Evolutionary conservation across 2,329 filamentous ascomycete species (phyloP).

Genomic region (Dissoconium aciculare): DNA sequence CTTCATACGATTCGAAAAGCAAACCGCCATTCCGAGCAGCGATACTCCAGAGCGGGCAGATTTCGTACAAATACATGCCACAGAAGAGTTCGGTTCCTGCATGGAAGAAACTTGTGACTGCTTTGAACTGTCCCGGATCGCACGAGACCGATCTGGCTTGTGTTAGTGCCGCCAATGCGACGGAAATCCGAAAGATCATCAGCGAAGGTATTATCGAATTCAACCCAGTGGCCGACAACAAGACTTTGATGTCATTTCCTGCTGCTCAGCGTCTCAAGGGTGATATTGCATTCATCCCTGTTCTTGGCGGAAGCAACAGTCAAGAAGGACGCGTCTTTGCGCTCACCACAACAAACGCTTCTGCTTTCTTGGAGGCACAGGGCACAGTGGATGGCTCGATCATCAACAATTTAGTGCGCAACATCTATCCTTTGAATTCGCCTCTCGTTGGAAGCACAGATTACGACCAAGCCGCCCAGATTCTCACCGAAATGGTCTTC

Average conservation of each 20-base stretch:
- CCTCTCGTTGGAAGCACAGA: constrained; percentile 8
- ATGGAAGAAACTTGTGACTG: constrained; percentile 16
- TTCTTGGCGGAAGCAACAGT: constrained; percentile 23
- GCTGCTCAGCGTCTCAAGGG: constrained; percentile 16
- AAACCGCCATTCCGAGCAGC: constrained; percentile 23
- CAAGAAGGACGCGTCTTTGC: constrained; percentile 20
- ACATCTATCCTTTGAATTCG: constrained; percentile 17
- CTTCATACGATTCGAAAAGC: constrained; percentile 15
- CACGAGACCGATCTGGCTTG: constrained; percentile 18
- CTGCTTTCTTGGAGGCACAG: not conserved
- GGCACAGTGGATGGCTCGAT: not conserved
- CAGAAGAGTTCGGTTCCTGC: constrained; percentile 8
- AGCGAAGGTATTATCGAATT: constrained; percentile 20
- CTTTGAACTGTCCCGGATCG: constrained; percentile 17
- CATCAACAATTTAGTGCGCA: not conserved
- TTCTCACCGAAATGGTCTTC: constrained; percentile 12
- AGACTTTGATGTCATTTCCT: constrained; percentile 20
- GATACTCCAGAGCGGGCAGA: constrained; percentile 21
- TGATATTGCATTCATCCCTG: constrained; percentile 23
- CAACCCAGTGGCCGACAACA: constrained; percentile 21
- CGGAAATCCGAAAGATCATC: constrained; percentile 20
- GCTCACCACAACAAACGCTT: not conserved
- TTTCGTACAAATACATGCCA: constrained; percentile 14
- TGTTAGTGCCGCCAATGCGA: constrained; percentile 20
- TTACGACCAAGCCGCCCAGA: constrained; percentile 9